These are phyloP conservation scores for Suillus alpinus DNA, from an alignment of 768 basidiomycete genomes.

Conservation along the genomic window DNA sequence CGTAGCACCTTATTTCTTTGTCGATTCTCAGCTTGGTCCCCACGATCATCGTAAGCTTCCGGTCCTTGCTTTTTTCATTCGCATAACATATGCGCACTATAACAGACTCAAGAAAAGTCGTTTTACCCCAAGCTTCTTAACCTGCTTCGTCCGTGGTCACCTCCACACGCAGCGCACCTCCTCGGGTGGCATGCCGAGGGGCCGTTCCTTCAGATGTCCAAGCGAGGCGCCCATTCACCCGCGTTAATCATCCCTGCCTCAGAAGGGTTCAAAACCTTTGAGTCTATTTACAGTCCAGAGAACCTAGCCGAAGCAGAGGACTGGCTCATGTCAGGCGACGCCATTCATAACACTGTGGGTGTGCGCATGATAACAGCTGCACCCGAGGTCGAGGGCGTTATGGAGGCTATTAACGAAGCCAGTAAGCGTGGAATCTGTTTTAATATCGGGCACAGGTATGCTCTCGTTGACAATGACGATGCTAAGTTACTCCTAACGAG, in stretches of 20 bases:
- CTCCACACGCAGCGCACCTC: constrained; percentile 62
- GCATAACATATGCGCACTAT: neutral
- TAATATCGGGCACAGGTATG: constrained; percentile 87
- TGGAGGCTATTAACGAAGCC: constrained; percentile 62
- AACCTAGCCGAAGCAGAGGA: constrained; percentile 64
- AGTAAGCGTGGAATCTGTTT: constrained; percentile 66
- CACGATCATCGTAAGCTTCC: constrained; percentile 62
- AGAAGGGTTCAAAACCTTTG: constrained; percentile 65
- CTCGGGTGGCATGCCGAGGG: constrained; percentile 93
- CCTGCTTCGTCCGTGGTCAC: constrained; percentile 66
- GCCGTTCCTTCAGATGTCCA: constrained; percentile 79
- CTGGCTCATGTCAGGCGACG: constrained; percentile 54
- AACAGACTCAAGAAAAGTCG: constrained; percentile 74
- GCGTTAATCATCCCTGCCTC: constrained; percentile 60
- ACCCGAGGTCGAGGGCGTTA: constrained; percentile 82
- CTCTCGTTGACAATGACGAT: neutral
- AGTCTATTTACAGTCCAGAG: constrained; percentile 67
- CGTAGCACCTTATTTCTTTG: constrained; percentile 27
- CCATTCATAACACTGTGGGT: constrained; percentile 36
- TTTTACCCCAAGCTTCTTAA: constrained; percentile 69
- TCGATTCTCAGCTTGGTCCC: constrained; percentile 47
- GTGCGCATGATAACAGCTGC: constrained; percentile 84
- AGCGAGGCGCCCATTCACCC: constrained; percentile 80
- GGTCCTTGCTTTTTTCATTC: neutral
- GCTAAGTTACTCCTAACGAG: neutral